These are phyloP conservation scores for Canavalia gladiata DNA, from an alignment of 306 rosid genomes.

Conservation along the genomic window DNA sequence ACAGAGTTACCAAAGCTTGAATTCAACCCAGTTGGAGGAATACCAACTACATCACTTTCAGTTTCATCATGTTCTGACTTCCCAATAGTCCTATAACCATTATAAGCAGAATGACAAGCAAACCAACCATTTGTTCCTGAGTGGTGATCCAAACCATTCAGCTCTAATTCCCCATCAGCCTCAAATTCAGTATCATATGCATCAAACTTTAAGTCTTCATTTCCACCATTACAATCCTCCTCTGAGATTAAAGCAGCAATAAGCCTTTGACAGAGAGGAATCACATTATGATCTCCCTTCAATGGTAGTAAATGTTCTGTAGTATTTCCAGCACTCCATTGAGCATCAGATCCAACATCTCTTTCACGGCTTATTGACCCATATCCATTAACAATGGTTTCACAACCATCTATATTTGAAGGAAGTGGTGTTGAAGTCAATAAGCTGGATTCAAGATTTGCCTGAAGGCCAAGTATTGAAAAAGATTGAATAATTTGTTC, in stretches of 20 bases:
- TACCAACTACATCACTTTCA: slow-evolving; percentile 60
- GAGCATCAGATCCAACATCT: slow-evolving; percentile 51
- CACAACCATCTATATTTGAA: slow-evolving; percentile 60
- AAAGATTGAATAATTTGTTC: slow-evolving; percentile 28
- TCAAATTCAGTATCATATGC: slow-evolving; percentile 68
- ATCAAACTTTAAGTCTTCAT: slow-evolving; percentile 68
- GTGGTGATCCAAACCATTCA: slow-evolving; percentile 62
- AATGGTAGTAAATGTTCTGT: slow-evolving; percentile 60
- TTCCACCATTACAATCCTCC: slow-evolving; percentile 74
- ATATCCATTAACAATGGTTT: slow-evolving; percentile 63
- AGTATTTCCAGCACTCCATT: slow-evolving; percentile 53
- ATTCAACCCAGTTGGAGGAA: slow-evolving; percentile 58
- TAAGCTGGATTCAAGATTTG: slow-evolving; percentile 63
- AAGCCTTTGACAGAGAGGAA: slow-evolving; percentile 89
- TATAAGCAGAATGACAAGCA: slow-evolving; percentile 71
- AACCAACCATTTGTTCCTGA: slow-evolving; percentile 63
- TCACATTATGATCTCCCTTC: slow-evolving; percentile 65
- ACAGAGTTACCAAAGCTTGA: slow-evolving; percentile 58
- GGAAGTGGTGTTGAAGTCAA: slow-evolving; percentile 54
- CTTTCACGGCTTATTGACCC: slow-evolving; percentile 56
- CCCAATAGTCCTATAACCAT: slow-evolving; percentile 64
- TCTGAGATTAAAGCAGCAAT: slow-evolving; percentile 89
- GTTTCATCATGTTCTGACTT: slow-evolving; percentile 64
- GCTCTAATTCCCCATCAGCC: slow-evolving; percentile 72
- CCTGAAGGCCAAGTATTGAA: slow-evolving; percentile 60